Base-by-base conservation (phyloP, 208 protist genomes). In the Leishmania martiniquensis region DNA sequence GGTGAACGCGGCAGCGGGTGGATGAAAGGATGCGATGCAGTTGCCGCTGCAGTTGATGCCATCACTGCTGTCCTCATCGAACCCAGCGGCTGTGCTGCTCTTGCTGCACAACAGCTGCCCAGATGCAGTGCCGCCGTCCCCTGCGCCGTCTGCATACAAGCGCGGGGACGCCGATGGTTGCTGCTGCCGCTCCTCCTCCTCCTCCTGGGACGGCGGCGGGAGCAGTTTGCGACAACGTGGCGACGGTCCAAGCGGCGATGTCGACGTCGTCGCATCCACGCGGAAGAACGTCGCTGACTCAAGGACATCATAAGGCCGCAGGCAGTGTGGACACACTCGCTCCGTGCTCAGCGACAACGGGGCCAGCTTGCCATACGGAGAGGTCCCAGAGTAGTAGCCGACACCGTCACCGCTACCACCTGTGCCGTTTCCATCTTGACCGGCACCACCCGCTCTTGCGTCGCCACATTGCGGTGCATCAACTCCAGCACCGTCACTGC, bases 261-360 rank as follows among this genome's bases (percentile, higher is more conserved):
- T 17, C 42, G 22, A 1, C 65, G 66, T 34, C 4, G 49, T 60
- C 1, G 34, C 59, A 52, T 54, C 60, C 22, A 37, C 32, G 75
- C 75, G 63, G 70, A 76, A 77, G 52, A 77, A 77, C 12, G n/a
- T 49, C 9, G 20, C 54, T 17, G 65, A 25, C 57, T 72, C 49
- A 45, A 75, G 66, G 65, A 76, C 29, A 25, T 81, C 68, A 49
- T 81, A 83, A 29, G 84, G 81, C 13, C 84, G 84, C 0, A 82
- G 76, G 39, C 84, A 88, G 62, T 84, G 75, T 15, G 84, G 84
- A 54, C 84, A 88, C 62, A 88, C 81, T 29, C 78, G 83, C 47
- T 76, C 49, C 22, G 78, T 78, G n/a, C 73, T 75, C 39, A 87
- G 32, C n/a, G 71, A 68, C 37, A 76, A 47, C 44, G 80, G 73